Percentiles rank a stretch among this genome's conserved stretches.
phyloP scores from a whole-genome alignment of 1,284 basidiomycete genomes.

The Butyriboletus appendiculatus region DNA sequence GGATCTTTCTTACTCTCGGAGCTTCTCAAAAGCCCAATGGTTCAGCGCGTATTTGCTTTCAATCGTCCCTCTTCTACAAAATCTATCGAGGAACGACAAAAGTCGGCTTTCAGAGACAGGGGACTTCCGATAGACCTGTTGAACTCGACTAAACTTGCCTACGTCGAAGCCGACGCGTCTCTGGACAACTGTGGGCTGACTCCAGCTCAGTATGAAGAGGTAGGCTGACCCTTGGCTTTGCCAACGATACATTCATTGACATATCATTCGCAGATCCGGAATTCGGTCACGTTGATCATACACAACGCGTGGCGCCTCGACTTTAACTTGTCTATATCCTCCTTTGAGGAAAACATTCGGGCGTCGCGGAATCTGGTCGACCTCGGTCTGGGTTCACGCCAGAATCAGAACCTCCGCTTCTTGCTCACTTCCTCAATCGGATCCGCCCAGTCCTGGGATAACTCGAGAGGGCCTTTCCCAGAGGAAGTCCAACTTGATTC shows the following conservation, averaged over 20 bases:
- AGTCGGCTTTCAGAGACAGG: conserved; percentile 17
- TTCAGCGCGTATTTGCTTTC: conserved; percentile 31
- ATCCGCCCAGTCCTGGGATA: conserved; percentile 38
- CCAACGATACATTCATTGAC: not conserved
- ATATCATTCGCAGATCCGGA: conserved; percentile 9
- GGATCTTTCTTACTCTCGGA: conserved; percentile 36
- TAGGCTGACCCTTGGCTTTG: not conserved
- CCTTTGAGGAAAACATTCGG: conserved; percentile 25
- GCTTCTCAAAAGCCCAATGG: conserved; percentile 23
- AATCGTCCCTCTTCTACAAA: conserved; percentile 28
- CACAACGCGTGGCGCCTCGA: conserved; percentile 34
- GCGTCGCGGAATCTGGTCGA: conserved; percentile 26
- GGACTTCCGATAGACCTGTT: conserved; percentile 16
- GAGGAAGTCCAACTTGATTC: conserved; percentile 32
- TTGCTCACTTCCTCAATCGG: conserved; percentile 37
- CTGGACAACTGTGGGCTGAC: conserved; percentile 23
- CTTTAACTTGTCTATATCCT: conserved; percentile 26
- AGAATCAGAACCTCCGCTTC: conserved; percentile 26
- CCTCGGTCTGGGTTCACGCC: conserved; percentile 14
- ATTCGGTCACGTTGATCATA: conserved; percentile 27
- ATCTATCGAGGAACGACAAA: conserved; percentile 23
- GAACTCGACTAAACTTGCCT: conserved; percentile 21
- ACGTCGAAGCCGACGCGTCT: conserved; percentile 27
- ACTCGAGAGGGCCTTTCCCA: conserved; percentile 34
- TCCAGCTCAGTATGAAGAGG: conserved; percentile 17